A percentile compares a stretch with the other conserved stretches of the same genome.
Conservation (phyloP, 768 basidiomycete genomes). For the Dictyophora rubrovolvata region DNA sequence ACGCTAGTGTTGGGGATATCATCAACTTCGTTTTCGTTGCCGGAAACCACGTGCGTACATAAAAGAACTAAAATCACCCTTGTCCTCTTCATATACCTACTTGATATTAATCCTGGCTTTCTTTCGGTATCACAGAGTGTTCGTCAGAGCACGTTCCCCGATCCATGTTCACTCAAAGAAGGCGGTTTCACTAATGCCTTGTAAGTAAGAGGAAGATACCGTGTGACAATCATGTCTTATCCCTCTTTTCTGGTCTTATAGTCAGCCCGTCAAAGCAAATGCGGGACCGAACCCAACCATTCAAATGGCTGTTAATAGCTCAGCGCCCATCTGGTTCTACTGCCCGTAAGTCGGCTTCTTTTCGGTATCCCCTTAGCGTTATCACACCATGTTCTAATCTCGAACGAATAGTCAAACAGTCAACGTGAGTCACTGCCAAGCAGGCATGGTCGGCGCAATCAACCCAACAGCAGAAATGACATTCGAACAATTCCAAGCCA, state of each 20-base stretch:
- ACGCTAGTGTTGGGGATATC: slow-evolving; percentile 32
- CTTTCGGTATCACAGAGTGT: slow-evolving; percentile 16
- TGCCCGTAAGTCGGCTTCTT: slow-evolving; percentile 26
- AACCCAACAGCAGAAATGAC: slow-evolving; percentile 29
- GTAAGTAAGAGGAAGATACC: background rate
- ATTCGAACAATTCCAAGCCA: background rate
- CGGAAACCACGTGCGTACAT: slow-evolving; percentile 22
- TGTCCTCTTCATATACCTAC: background rate
- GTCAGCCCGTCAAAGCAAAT: slow-evolving; percentile 34
- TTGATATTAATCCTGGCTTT: background rate
- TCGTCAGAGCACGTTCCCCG: slow-evolving; percentile 37
- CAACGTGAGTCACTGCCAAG: slow-evolving; percentile 30
- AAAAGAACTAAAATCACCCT: background rate
- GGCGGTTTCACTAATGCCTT: slow-evolving; percentile 44
- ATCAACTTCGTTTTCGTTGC: slow-evolving; percentile 40
- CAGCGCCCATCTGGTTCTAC: slow-evolving; percentile 40
- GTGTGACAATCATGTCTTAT: background rate
- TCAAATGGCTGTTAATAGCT: background rate
- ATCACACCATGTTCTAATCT: background rate
- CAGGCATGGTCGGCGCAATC: slow-evolving; percentile 42
- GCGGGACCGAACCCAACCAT: slow-evolving; percentile 20
- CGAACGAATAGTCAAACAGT: slow-evolving; percentile 9
- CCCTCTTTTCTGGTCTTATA: slow-evolving; percentile 29
- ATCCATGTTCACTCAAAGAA: slow-evolving; percentile 33
- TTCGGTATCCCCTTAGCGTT: background rate